Conservation (phyloP, 1,284 basidiomycete genomes). For the Naganishia sp. region DNA sequence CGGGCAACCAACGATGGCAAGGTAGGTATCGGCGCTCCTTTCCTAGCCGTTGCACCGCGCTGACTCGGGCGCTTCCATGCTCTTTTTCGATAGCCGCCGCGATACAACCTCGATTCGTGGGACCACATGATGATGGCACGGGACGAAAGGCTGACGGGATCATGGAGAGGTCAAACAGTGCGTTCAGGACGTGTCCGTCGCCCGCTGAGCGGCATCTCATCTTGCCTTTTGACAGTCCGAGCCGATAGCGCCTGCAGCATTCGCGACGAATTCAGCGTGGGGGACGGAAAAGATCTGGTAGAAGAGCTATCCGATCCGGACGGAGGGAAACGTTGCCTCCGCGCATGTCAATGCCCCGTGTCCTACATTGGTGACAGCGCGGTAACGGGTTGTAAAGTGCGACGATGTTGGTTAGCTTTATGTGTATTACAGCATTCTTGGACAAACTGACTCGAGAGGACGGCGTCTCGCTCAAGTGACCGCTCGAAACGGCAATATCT, state of each 20-base stretch:
- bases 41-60: neutral
- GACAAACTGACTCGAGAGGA: too few species aligned
- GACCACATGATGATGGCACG: slow-evolving; percentile 94
- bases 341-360: too few species aligned
- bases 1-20: slow-evolving; percentile 83
- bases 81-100: slow-evolving; percentile 63
- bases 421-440: neutral
- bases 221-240: slow-evolving; percentile 61
- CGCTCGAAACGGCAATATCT: too few species aligned
- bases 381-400: too few species aligned
- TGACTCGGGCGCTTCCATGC: neutral
- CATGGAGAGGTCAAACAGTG: slow-evolving; percentile 78
- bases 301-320: neutral
- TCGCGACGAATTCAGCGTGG: slow-evolving; percentile 77
- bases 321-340: neutral
- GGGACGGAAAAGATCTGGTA: slow-evolving; percentile 61
- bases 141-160: slow-evolving; percentile 84
- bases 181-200: slow-evolving; percentile 42
- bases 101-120: slow-evolving; percentile 83
- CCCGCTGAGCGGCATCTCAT: neutral
- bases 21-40: slow-evolving; percentile 58
- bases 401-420: neutral
- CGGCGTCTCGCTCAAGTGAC: too few species aligned
- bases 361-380: neutral
- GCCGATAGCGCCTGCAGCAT: slow-evolving; percentile 68